Percentiles rank a stretch among this genome's conserved stretches.
Conservation (phyloP, 495 filamentous ascomycete species). For the Letharia columbiana region DNA sequence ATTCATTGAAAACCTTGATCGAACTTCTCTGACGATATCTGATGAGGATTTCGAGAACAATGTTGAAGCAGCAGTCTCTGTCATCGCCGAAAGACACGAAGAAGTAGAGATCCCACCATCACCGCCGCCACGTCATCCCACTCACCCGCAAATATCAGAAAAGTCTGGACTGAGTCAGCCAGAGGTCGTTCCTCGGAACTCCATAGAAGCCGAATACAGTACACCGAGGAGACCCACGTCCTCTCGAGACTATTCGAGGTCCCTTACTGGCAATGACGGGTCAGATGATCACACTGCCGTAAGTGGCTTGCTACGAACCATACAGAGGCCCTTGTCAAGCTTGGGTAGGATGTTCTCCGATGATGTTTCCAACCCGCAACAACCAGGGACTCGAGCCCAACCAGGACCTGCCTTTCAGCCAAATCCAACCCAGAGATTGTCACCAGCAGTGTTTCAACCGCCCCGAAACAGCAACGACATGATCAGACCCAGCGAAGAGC, state of each 20-base stretch:
- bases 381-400: slow-evolving; percentile 5
- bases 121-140: slow-evolving; percentile 27
- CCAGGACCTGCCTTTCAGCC: slow-evolving; percentile 41
- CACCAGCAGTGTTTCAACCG: slow-evolving; percentile 47
- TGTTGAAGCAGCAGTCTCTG: slow-evolving; percentile 92
- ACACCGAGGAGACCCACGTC: slow-evolving; percentile 36
- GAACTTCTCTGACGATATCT: slow-evolving; percentile 84
- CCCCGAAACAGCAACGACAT: slow-evolving; percentile 37
- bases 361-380: slow-evolving; percentile 42
- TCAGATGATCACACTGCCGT: slow-evolving; percentile 68
- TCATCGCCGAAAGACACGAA: slow-evolving; percentile 82
- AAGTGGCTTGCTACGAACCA: slow-evolving; percentile 77
- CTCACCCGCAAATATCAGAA: slow-evolving; percentile 42
- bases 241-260: slow-evolving; percentile 31
- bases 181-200: slow-evolving; percentile 47
- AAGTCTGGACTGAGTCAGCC: slow-evolving; percentile 50
- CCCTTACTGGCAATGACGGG: slow-evolving; percentile 44
- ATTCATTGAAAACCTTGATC: slow-evolving; percentile 93
- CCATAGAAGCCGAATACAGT: slow-evolving; percentile 48
- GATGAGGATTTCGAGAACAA: slow-evolving; percentile 93
- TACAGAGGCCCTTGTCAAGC: slow-evolving; percentile 82
- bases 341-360: slow-evolving; percentile 98
- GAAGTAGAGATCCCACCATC: slow-evolving; percentile 39
- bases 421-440: slow-evolving; percentile 52
- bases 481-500: slow-evolving; percentile 32